phyloP scores from a whole-genome alignment of 768 basidiomycete species.

The Pleurotus sapidus region DNA sequence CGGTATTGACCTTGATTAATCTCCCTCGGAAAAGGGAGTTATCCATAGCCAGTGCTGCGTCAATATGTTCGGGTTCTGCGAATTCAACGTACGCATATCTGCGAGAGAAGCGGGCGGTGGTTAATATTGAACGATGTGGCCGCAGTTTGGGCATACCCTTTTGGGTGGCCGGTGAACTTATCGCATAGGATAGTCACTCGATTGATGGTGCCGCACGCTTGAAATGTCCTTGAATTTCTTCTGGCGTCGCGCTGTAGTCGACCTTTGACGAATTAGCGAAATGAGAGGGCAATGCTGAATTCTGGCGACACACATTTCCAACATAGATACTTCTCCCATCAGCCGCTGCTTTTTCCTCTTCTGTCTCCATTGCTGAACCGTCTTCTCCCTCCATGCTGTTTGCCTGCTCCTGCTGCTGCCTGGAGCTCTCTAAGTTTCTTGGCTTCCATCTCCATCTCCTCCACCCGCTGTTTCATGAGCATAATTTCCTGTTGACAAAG shows the following conservation, averaged over 20 bases:
- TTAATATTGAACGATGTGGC: slow-evolving; percentile 6
- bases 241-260: slow-evolving; percentile 95
- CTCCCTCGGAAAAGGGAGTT: slow-evolving; percentile 95
- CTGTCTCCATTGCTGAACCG: slow-evolving; percentile 63
- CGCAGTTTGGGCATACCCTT: slow-evolving; percentile 60
- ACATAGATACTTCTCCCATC: slow-evolving; percentile 91
- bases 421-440: slow-evolving; percentile 85
- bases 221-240: slow-evolving; percentile 98
- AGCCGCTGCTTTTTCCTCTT: slow-evolving; percentile 80
- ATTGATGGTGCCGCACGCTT: slow-evolving; percentile 97
- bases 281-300: slow-evolving; percentile 10
- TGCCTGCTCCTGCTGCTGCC: slow-evolving; percentile 68
- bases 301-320: slow-evolving; percentile 76
- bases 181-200: slow-evolving; percentile 98
- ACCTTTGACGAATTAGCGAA: slow-evolving; percentile 52
- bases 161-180: slow-evolving; percentile 99
- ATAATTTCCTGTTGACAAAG: slow-evolving; percentile 65
- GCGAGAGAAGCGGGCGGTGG: slow-evolving; percentile 5
- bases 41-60: slow-evolving; percentile 89
- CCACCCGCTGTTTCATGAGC: slow-evolving; percentile 89
- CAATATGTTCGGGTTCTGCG: slow-evolving; percentile 87
- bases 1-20: slow-evolving; percentile 71
- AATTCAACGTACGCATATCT: slow-evolving; percentile 99
- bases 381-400: slow-evolving; percentile 44
- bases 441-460: slow-evolving; percentile 92